These are phyloP conservation scores for Pythium brachiatum DNA, from an alignment of 352 stramenopile species.

Conservation along the genomic window DNA sequence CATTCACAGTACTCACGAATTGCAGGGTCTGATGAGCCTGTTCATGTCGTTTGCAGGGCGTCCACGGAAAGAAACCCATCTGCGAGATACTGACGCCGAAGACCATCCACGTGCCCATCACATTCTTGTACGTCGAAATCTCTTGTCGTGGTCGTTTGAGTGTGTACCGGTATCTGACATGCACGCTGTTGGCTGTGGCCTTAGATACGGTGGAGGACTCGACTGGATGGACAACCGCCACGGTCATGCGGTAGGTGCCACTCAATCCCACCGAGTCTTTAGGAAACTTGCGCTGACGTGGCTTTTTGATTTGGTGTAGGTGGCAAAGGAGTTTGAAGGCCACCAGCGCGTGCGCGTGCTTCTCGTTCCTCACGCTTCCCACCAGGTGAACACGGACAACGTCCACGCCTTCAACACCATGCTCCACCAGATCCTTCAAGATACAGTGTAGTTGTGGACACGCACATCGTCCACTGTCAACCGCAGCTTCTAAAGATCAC, in stretches of 20 bases:
- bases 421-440: conserved; percentile 29
- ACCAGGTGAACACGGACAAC: conserved; percentile 75
- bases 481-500: too few relatives aligned
- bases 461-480: too few relatives aligned
- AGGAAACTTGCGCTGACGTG: too few relatives aligned
- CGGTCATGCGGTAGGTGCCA: conserved; percentile 33
- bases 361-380: conserved; percentile 41
- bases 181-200: background rate
- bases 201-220: conserved; percentile 42
- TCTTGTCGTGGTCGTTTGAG: too few relatives aligned
- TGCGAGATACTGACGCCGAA: conserved; percentile 50
- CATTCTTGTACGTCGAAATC: conserved; percentile 49
- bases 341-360: conserved; percentile 43
- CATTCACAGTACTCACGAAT: too few relatives aligned
- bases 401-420: conserved; percentile 50
- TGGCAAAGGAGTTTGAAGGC: conserved; percentile 30
- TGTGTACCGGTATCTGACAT: too few relatives aligned
- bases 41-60: conserved; percentile 28
- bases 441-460: background rate
- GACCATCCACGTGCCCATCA: conserved; percentile 50
- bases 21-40: too few relatives aligned
- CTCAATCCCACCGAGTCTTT: too few relatives aligned
- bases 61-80: conserved; percentile 46
- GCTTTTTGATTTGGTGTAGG: too few relatives aligned
- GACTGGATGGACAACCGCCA: conserved; percentile 67